A percentile compares a stretch with the other conserved stretches of the same genome.
phyloP scores from a whole-genome alignment of 2,329 filamentous ascomycete species.

The Arthrinium phaeospermum region DNA sequence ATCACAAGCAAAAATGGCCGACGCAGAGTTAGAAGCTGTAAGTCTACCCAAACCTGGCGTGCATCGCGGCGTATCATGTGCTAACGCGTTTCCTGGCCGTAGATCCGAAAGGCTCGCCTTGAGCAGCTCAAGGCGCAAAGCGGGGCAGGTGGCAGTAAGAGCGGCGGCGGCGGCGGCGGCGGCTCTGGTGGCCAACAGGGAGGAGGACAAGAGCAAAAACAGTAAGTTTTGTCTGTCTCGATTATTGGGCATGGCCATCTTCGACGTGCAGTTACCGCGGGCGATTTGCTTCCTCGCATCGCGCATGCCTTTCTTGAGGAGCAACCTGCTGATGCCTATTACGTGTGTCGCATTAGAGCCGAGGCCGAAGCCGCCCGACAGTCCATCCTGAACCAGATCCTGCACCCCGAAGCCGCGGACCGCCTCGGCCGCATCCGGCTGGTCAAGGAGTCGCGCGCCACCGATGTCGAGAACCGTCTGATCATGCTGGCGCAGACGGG shows the following conservation, averaged over 20 bases:
- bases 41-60: constrained; percentile 17
- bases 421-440: constrained; percentile 92
- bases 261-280: not conserved
- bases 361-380: constrained; percentile 73
- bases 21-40: constrained; percentile 70
- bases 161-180: constrained; percentile 53
- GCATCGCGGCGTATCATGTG: not conserved
- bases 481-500: constrained; percentile 90
- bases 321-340: not conserved
- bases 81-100: constrained; percentile 4
- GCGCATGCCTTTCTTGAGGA: not conserved
- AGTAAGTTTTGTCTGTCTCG: constrained; percentile 51
- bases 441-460: constrained; percentile 90
- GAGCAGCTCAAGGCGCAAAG: constrained; percentile 86
- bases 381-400: constrained; percentile 86
- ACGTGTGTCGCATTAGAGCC: constrained; percentile 28
- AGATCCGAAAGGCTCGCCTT: constrained; percentile 92
- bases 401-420: constrained; percentile 91
- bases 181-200: constrained; percentile 52
- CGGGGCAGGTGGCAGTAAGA: constrained; percentile 53
- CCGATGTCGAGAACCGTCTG: constrained; percentile 88
- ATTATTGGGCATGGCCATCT: not conserved
- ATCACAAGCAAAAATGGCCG: constrained; percentile 55
- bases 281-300: not conserved
- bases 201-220: constrained; percentile 63